These are phyloP conservation scores for Dioscorea alata DNA, from an alignment of 106 monocot species.

Conservation along the genomic window DNA sequence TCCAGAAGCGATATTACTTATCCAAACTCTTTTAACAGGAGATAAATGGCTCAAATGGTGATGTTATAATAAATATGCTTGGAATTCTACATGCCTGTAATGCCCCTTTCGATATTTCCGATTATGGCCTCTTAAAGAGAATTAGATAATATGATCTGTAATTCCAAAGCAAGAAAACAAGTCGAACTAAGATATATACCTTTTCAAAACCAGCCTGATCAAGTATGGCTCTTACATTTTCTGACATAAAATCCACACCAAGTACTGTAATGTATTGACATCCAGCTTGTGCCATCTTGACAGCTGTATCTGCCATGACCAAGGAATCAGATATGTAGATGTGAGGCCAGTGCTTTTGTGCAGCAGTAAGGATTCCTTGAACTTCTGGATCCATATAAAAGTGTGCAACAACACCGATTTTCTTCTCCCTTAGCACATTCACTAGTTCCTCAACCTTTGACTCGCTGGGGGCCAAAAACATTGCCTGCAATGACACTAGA, in stretches of 20 bases:
- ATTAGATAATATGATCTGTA: no score
- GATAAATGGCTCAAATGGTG: no score
- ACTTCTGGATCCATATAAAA: constrained; percentile 99
- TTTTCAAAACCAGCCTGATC: constrained; percentile 93
- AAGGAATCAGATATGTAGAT: constrained; percentile 98
- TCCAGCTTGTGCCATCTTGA: constrained; percentile 97
- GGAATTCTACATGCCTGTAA: no score
- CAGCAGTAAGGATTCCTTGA: constrained; percentile 92
- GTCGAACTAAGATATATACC: constrained; percentile 27
- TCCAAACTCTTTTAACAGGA: no score
- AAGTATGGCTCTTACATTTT: constrained; percentile 97
- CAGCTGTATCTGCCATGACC: constrained; percentile 93
- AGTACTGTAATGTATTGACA: constrained; percentile 84
- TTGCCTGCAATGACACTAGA: constrained; percentile 62
- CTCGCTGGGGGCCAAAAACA: constrained; percentile 73
- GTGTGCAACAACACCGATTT: constrained; percentile 97
- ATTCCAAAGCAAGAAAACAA: no score
- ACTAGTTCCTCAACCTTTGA: constrained; percentile 73
- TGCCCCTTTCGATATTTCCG: no score
- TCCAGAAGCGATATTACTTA: no score
- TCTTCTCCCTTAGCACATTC: constrained; percentile 68
- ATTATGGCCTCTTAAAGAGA: no score
- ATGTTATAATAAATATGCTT: no score
- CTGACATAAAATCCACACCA: constrained; percentile 99
- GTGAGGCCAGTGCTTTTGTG: constrained; percentile 88